Conservation (phyloP, 2,329 filamentous ascomycete genomes). For the Xylariomycetidae sp. region DNA sequence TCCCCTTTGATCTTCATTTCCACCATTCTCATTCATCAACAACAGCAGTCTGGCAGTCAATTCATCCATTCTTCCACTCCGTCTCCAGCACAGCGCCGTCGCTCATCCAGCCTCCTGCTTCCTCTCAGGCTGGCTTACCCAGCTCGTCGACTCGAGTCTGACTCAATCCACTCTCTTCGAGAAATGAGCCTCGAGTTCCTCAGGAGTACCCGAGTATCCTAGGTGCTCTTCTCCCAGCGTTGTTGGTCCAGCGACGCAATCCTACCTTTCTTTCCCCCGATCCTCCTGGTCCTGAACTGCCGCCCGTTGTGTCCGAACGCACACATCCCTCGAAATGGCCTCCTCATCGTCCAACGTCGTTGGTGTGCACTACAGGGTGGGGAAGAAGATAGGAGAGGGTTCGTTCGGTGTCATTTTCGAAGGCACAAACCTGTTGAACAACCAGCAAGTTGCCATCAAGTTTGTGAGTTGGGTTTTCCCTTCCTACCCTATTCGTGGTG, state of each 20-base stretch:
- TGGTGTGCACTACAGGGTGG: constrained; percentile 96
- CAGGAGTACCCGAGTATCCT: constrained; percentile 21
- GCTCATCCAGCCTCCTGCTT: no score
- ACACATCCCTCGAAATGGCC: constrained; percentile 54
- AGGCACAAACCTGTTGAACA: constrained; percentile 96
- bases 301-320: no score
- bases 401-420: constrained; percentile 99
- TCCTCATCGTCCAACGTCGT: constrained; percentile 95
- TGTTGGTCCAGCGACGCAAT: constrained; percentile 12
- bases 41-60: no score
- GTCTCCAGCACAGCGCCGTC: no score
- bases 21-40: constrained; percentile 17
- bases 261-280: constrained; percentile 6
- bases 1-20: constrained; percentile 26
- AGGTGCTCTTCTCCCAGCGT: constrained; percentile 18
- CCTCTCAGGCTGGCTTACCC: constrained; percentile 23
- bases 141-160: constrained; percentile 15
- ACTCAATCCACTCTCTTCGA: constrained; percentile 15
- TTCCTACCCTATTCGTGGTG: no score
- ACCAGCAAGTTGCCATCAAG: constrained; percentile 99
- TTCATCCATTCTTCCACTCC: no score
- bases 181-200: constrained; percentile 21
- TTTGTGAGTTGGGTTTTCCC: constrained; percentile 62
- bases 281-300: constrained; percentile 11
- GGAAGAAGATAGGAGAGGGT: constrained; percentile 99